A percentile compares a stretch with the other conserved stretches of the same genome.
phyloP scores from a whole-genome alignment of 306 rosid species.

The Cicer yamashitae region DNA sequence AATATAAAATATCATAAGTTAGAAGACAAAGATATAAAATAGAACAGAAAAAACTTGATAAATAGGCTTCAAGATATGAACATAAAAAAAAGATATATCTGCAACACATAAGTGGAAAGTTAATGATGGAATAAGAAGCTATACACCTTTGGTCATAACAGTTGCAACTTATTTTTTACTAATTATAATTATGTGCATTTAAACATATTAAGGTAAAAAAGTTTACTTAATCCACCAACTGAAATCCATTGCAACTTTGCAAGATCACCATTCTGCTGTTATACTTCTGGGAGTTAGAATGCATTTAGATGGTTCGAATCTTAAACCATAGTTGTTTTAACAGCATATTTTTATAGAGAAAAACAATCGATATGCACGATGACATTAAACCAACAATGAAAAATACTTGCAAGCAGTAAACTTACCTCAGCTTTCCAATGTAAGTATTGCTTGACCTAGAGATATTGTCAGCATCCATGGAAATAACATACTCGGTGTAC shows the following conservation, averaged over 20 bases:
- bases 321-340: not conserved
- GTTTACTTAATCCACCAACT: not conserved
- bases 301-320: not conserved
- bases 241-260: constrained; percentile 8
- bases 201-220: not conserved
- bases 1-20: not conserved
- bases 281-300: not conserved
- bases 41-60: not conserved
- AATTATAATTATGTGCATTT: not conserved
- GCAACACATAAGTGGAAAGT: constrained; percentile 5
- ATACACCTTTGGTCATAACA: not conserved
- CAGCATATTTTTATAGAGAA: not conserved
- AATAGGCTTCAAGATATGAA: constrained; percentile 12
- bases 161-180: not conserved
- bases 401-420: constrained; percentile 34
- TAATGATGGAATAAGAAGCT: constrained; percentile 9
- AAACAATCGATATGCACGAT: not conserved
- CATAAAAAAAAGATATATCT: constrained; percentile 10
- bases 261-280: constrained; percentile 5
- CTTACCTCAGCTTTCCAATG: constrained; percentile 85
- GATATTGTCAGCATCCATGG: constrained; percentile 88
- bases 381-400: not conserved
- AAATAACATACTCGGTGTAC: constrained; percentile 88
- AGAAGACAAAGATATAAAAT: not conserved
- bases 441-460: constrained; percentile 89